These are phyloP conservation scores for Hypoxylon fuscum DNA, from an alignment of 495 filamentous ascomycete species.

Conservation along the genomic window DNA sequence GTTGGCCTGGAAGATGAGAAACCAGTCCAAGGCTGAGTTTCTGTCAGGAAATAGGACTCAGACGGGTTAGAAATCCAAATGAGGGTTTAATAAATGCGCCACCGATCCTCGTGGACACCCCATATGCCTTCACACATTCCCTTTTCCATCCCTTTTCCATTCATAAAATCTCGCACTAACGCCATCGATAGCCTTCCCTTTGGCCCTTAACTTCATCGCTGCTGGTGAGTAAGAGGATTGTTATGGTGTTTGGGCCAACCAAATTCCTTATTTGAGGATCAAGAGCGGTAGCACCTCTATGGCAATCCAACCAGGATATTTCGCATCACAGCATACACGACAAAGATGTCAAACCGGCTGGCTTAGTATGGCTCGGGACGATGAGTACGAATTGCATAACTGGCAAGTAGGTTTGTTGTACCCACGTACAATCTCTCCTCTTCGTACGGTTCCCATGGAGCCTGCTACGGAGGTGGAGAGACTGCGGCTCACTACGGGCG, in stretches of 20 bases:
- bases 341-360: not conserved
- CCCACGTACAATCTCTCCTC: conserved; percentile 39
- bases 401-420: conserved; percentile 47
- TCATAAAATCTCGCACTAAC: conserved; percentile 30
- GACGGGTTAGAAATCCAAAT: conserved; percentile 66
- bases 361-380: not conserved
- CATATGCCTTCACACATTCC: conserved; percentile 9
- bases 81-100: conserved; percentile 19
- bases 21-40: conserved; percentile 74
- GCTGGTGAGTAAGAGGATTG: conserved; percentile 73
- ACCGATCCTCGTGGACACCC: conserved; percentile 3
- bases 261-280: conserved; percentile 17
- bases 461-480: conserved; percentile 29
- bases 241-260: conserved; percentile 26
- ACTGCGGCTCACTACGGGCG: conserved; percentile 87
- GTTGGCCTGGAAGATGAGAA: conserved; percentile 73
- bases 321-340: conserved; percentile 3
- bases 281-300: conserved; percentile 54
- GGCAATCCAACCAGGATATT: not conserved
- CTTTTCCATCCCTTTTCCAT: conserved; percentile 2
- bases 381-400: conserved; percentile 32
- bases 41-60: conserved; percentile 77
- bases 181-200: conserved; percentile 65
- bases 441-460: conserved; percentile 26
- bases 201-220: conserved; percentile 84